phyloP scores from a whole-genome alignment of 2,329 filamentous ascomycete genomes.

The Calcarisporium arbuscula region DNA sequence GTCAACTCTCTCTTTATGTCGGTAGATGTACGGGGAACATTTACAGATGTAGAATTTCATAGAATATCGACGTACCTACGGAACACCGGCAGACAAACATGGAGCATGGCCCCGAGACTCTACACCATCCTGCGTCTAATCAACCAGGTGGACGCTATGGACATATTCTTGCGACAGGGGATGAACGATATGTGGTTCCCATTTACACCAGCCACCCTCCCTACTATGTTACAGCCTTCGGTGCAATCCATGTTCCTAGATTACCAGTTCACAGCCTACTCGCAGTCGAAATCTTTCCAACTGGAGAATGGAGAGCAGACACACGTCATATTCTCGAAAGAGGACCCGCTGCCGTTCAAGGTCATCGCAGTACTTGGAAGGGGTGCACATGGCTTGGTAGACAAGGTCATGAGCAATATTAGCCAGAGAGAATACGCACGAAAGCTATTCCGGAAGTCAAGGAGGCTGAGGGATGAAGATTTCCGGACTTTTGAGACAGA shows the following conservation, averaged over 20 bases:
- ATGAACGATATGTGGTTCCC: constrained; percentile 1
- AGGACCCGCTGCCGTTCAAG: background rate
- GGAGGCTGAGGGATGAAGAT: background rate
- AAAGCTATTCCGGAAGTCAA: background rate
- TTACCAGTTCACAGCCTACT: background rate
- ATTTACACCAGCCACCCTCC: background rate
- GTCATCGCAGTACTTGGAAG: background rate
- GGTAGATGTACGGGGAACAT: background rate
- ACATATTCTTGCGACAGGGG: background rate
- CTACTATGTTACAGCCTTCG: background rate
- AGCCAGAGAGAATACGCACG: background rate
- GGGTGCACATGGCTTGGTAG: background rate
- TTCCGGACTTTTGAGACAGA: background rate
- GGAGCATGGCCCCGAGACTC: background rate
- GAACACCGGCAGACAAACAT: background rate
- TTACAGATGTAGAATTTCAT: background rate
- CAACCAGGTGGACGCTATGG: background rate
- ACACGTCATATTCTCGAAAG: background rate
- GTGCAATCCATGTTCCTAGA: background rate
- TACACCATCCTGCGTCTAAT: background rate
- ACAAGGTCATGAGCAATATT: constrained; percentile 1
- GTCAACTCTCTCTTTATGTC: too few species aligned
- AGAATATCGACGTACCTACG: background rate
- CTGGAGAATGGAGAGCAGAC: background rate
- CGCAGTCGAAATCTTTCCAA: background rate